phyloP scores from a whole-genome alignment of 2,329 filamentous ascomycete genomes.

The Neonectria hederae region DNA sequence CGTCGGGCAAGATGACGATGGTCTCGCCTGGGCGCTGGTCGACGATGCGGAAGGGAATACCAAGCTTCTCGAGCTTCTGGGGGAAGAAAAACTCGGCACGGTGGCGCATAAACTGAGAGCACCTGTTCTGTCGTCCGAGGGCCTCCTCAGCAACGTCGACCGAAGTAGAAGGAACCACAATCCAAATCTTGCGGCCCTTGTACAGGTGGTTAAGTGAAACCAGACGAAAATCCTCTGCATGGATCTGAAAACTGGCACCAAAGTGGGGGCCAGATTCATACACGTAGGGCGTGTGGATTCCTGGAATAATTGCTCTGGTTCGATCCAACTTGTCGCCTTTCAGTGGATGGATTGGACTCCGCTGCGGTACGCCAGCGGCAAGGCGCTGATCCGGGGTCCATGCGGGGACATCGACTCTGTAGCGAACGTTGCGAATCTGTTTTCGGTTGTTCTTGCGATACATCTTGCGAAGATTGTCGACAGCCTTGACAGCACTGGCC shows the following conservation, averaged over 20 bases:
- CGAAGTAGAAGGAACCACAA: constrained; percentile 50
- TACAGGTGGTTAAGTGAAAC: constrained; percentile 53
- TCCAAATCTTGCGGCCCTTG: constrained; percentile 53
- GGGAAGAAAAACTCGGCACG: constrained; percentile 54
- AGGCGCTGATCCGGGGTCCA: constrained; percentile 49
- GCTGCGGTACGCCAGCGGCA: constrained; percentile 49
- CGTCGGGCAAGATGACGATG: constrained; percentile 52
- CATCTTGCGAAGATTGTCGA: constrained; percentile 48
- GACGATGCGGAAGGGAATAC: constrained; percentile 50
- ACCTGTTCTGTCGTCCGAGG: constrained; percentile 46
- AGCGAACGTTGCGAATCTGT: constrained; percentile 50
- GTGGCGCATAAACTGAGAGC: constrained; percentile 54
- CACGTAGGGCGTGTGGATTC: constrained; percentile 53
- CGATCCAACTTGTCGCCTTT: constrained; percentile 50
- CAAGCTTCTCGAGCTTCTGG: constrained; percentile 50
- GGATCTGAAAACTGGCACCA: constrained; percentile 52
- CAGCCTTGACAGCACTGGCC: constrained; percentile 39
- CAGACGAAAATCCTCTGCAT: constrained; percentile 53
- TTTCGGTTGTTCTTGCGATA: constrained; percentile 49
- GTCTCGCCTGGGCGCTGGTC: constrained; percentile 53
- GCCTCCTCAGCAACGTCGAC: constrained; percentile 48
- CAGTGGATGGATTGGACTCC: constrained; percentile 50
- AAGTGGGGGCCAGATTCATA: constrained; percentile 52
- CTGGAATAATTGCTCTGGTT: constrained; percentile 51
- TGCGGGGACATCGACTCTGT: constrained; percentile 51